phyloP scores from a whole-genome alignment of 1,284 basidiomycete species.

The Ceratobasidium sp. region DNA sequence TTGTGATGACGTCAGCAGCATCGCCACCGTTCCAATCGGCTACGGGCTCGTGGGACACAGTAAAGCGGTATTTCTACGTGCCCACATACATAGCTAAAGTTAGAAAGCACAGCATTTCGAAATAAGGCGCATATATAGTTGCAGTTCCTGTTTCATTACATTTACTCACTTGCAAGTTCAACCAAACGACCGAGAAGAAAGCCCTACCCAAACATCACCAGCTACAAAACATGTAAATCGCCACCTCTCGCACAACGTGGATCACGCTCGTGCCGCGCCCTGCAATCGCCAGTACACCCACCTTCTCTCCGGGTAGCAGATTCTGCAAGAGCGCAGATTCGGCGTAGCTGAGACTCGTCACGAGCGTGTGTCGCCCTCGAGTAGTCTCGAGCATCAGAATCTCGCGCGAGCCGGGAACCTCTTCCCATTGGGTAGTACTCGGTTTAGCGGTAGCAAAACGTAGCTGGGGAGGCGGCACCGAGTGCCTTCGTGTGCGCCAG shows the following conservation, averaged over 20 bases:
- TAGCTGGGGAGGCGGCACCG: slow-evolving; percentile 22
- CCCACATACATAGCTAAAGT: background rate
- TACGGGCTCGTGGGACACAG: background rate
- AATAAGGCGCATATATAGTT: slow-evolving; percentile 3
- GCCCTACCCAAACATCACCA: background rate
- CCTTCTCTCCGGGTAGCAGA: slow-evolving; percentile 25
- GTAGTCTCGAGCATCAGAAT: slow-evolving; percentile 17
- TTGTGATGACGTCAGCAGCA: slow-evolving; percentile 25
- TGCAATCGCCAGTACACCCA: slow-evolving; percentile 23
- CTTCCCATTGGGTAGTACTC: slow-evolving; percentile 20
- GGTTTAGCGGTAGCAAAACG: slow-evolving; percentile 25
- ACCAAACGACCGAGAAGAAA: slow-evolving; percentile 16
- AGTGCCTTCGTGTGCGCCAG: slow-evolving; percentile 1
- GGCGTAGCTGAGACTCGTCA: background rate
- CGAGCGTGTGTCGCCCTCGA: slow-evolving; percentile 17
- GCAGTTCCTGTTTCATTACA: background rate
- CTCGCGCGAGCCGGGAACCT: slow-evolving; percentile 16
- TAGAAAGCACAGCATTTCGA: background rate
- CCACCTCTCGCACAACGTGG: slow-evolving; percentile 28
- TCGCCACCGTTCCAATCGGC: slow-evolving; percentile 1
- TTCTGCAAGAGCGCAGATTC: slow-evolving; percentile 8
- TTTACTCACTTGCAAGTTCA: slow-evolving; percentile 5
- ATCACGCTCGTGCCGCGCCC: slow-evolving; percentile 17
- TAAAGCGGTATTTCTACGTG: background rate
- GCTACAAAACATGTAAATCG: no score